Evolutionary conservation across 768 basidiomycete species (phyloP), one percentile per base, ranked within the genome.

Genomic region (Gloeostereum incarnatum): DNA sequence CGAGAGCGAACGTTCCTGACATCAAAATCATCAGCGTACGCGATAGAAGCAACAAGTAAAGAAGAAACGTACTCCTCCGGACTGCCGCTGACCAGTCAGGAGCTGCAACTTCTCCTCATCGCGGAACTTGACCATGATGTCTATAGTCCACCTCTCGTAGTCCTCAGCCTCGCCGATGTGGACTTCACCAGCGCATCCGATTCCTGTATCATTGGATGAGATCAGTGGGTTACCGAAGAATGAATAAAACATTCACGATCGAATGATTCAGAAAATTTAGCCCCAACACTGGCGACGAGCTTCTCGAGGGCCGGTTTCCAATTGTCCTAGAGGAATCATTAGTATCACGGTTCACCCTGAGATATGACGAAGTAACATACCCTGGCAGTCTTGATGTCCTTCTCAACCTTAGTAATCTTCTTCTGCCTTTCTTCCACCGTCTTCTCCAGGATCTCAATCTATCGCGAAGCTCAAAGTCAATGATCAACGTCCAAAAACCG

Each of bases 81-180:
- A 97, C 57, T 99, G 96, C 39, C 89, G 71, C 43, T 90, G 84
- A 1, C 76, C 78, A 31, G 89, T 96, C 40, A 99, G 65, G 29
- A 86, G 66, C 51, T 91, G 84, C 45, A 98, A 56, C 52, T 79
- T 81, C 60, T 96, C 93, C 41, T 69, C 77, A 59, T 91, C 83
- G 44, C 96, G 84, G 73, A 97, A 98, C 53, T 91, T 89, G 55
- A 98, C 94, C 27, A 86, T 73, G 45, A 98, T 98, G 46, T 93
- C 83, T 51, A 99, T 92, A 0, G 90, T 86, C 94, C 94, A 98
- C 45, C 91, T 80, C 43, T 81, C 85, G 51, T 83, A 98, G 54
- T 93, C 88, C 38, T 90, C 87, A 39, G 89, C 69, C 42, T 80
- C 66, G 27, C 69, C 71, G 44, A 98, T 74, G 27, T 69, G 73